A percentile compares a stretch with the other conserved stretches of the same genome.
Conservation (phyloP, 2,329 filamentous ascomycete species). For the Fusarium vanettenii region DNA sequence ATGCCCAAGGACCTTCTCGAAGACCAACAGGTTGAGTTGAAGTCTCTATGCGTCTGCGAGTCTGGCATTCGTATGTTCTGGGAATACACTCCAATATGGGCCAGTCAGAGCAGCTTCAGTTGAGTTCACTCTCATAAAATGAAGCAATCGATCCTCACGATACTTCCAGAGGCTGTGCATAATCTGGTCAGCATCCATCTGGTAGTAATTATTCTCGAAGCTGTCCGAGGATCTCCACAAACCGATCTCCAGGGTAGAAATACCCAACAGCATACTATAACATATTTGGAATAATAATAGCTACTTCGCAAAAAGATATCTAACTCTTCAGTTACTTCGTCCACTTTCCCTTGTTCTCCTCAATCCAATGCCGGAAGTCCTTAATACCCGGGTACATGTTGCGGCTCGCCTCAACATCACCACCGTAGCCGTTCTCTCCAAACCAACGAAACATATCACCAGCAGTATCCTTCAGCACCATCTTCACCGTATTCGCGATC, state of each 20-base stretch:
- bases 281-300: background rate
- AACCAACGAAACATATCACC: slow-evolving; percentile 35
- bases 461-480: slow-evolving; percentile 14
- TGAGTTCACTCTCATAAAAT: too few species aligned
- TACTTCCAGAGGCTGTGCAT: too few species aligned
- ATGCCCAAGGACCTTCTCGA: background rate
- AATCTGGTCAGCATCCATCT: too few species aligned
- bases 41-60: background rate
- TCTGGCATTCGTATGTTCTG: background rate
- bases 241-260: too few species aligned
- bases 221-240: too few species aligned
- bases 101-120: too few species aligned
- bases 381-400: slow-evolving; percentile 10
- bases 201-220: too few species aligned
- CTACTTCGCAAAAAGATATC: background rate
- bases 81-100: too few species aligned
- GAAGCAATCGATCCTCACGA: too few species aligned
- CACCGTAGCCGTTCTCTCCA: slow-evolving; percentile 30
- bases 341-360: background rate
- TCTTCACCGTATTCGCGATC: slow-evolving; percentile 20
- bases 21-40: background rate
- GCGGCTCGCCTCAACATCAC: slow-evolving; percentile 14
- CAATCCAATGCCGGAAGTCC: slow-evolving; percentile 17
- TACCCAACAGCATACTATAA: too few species aligned
- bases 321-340: background rate